Base-by-base conservation (phyloP, 192 early-diverging fungal species). In the Chytriomyces sp. region DNA sequence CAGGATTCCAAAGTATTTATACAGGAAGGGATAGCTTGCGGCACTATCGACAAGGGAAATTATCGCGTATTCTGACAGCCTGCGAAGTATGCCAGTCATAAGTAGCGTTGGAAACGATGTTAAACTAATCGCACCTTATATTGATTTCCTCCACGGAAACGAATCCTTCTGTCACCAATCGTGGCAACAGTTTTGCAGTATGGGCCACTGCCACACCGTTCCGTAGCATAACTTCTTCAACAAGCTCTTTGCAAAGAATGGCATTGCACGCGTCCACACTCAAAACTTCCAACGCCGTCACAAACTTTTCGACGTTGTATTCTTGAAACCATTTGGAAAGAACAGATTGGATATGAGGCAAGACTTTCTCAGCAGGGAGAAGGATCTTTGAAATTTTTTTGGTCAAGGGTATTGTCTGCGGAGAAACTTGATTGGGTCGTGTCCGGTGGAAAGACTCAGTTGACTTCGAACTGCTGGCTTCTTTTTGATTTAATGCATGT, bases 1-100 rank as follows among this genome's bases (percentile, higher is more conserved):
- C 68, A 69, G 50, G 26, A 69, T 69, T 28, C 68, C 68, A 43
- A 69, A 69, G 68, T 69, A 69, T n/a, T 57, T 49, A 49, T 53
- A 69, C 24, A 20, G 23, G 6, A 7, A 24, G 11, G 46, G 49
- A 53, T 13, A 28, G 68, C 18, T 20, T 48, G 46, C 10, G 8
- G 23, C 23, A 16, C 5, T 10, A 4, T 16, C 23, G 7, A 13
- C 35, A n/a, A 26, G 13, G 44, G 65, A 18, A 18, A 67, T 46
- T 35, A n/a, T 26, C 13, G 65, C 45, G 13, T 35, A 35, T 35
- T 35, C 35, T 35, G 35, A 35, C 3, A 35, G 35, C 35, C 35
- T 35, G 35, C 2, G 35, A 35, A 35, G 35, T 35, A 35, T 35
- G 5, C 53, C 53, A n/a, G 13, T 57, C 3, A 57, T 57, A 50